Evolutionary conservation across 441 rosid genomes (phyloP), one percentile per base, ranked within the genome.

Genomic region (Geranium incanum): DNA sequence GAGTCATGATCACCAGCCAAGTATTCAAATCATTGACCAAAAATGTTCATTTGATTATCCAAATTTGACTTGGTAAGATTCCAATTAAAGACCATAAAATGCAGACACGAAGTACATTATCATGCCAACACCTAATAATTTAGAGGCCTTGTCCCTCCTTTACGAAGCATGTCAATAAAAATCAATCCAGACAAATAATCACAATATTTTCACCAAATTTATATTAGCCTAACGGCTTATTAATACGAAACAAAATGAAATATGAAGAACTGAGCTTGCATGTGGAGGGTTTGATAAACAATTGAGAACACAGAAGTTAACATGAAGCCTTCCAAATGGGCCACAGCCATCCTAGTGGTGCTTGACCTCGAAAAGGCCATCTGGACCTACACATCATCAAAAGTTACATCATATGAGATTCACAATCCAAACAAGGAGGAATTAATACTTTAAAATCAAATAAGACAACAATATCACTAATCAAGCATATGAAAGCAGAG

Each of bases 331-430:
- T 5, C 59, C 4, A 0, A 4, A n/a, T 3, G 13, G 15, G 59
- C 5, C 1, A 15, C 43, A 5, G 4, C 5, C 16, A 36, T 73
- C 81, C 63, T 81, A 89, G 78, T 89, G 96, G 78, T 90, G 87
- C 83, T 87, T 84, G 16, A 0, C 57, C 81, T 92, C 97, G 55
- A 94, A 90, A 48, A 94, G 88, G 72, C 99, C 97, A 81, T 94
- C 88, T 0, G 99, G 99, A 78, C 99, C 99, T 94, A 92, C 68
- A 71, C 65, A 78, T 12, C 72, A 74, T 1, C 69, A 67, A 0
- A 23, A 55, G 39, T 21, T 45, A 72, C 38, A 73, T 18, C 19
- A 39, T 28, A 43, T 1, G 43, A 18, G 21, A 37, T 15, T 13
- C 12, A 57, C 43, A 37, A 9, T 70, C 39, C 62, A 52, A 57